Conservation (phyloP, 1,284 basidiomycete species). For the Ceratobasidium sp. region DNA sequence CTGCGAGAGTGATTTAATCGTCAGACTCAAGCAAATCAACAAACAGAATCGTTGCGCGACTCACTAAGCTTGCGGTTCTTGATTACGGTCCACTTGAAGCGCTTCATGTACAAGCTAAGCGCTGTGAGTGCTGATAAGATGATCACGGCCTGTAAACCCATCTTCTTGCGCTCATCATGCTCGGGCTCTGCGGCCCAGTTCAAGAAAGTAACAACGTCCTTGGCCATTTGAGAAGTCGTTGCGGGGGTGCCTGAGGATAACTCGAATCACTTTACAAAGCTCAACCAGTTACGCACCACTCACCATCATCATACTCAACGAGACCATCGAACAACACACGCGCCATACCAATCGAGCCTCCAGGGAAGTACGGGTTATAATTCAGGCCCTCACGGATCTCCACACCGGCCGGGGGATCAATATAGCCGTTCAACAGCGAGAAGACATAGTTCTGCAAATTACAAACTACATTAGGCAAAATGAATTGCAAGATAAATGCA, state of each 20-base stretch:
- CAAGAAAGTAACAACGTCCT: slow-evolving; percentile 96
- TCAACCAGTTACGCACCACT: slow-evolving; percentile 31
- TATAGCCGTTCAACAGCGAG: slow-evolving; percentile 96
- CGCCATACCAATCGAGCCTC: slow-evolving; percentile 98
- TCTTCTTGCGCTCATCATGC: slow-evolving; percentile 97
- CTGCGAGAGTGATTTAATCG: slow-evolving; percentile 52
- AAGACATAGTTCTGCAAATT: slow-evolving; percentile 89
- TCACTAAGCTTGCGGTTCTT: slow-evolving; percentile 92
- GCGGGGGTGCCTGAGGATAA: slow-evolving; percentile 82
- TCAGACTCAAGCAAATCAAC: background rate
- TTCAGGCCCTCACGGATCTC: slow-evolving; percentile 97
- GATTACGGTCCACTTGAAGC: slow-evolving; percentile 92
- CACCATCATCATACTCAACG: slow-evolving; percentile 94
- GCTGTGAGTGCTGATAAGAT: slow-evolving; percentile 85
- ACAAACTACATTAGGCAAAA: slow-evolving; percentile 10
- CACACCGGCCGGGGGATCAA: slow-evolving; percentile 96
- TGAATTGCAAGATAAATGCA: background rate
- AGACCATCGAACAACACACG: slow-evolving; percentile 95
- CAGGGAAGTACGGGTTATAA: slow-evolving; percentile 98
- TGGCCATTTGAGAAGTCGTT: slow-evolving; percentile 99
- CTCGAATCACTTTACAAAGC: background rate
- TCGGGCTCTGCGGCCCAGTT: slow-evolving; percentile 97
- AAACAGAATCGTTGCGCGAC: slow-evolving; percentile 53
- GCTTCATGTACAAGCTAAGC: slow-evolving; percentile 89
- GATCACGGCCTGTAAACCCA: slow-evolving; percentile 92